Base-by-base conservation (phyloP, 345 rosid genomes). In the Alliaria petiolata region DNA sequence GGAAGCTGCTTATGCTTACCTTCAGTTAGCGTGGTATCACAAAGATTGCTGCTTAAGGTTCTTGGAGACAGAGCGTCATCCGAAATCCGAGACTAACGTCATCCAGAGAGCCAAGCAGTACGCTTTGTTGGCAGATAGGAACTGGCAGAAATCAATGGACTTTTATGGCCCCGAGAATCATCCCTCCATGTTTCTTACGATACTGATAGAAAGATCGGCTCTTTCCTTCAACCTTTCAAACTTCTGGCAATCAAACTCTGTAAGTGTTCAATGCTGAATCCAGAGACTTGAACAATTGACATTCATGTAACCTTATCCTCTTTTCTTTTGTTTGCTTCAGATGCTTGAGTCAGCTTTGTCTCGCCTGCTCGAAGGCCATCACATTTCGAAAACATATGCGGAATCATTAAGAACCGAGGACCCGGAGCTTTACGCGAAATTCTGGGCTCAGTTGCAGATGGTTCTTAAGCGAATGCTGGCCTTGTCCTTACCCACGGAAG, bases 21-120 rank as follows among this genome's bases (percentile, higher is more conserved):
- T 83, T 83, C 92, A 93, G 80, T 85, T 93, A 72, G 98, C 95
- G 52, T 78, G 86, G 80, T 86, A 89, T 82, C 98, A 93, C 63
- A 85, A 82, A 71, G 91, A 91, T 75, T 80, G 90, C 65, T 84
- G 89, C 70, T 76, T 91, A 71, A 85, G 82, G 80, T 87, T 93
- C 77, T 40, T 86, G 65, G 88, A 78, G 19, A 65, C 67, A 15
- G 82, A 85, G 65, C 79, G 49, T 11, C 78, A 81, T 70, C 56
- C 75, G 30, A 89, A 89, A 78, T 73, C 78, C 7, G 92, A 87
- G 69, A 83, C 46, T 40, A 72, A 76, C 62, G 44, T 50, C 61
- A 72, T 77, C 15, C 89, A 86, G 52, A 85, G 96, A 76, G 91
- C 85, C 45, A 91, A 85, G 73, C 98, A 89, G 69, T 93, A 91